These are phyloP conservation scores for Amanita rimosa DNA, from an alignment of 768 basidiomycete genomes.

Conservation along the genomic window DNA sequence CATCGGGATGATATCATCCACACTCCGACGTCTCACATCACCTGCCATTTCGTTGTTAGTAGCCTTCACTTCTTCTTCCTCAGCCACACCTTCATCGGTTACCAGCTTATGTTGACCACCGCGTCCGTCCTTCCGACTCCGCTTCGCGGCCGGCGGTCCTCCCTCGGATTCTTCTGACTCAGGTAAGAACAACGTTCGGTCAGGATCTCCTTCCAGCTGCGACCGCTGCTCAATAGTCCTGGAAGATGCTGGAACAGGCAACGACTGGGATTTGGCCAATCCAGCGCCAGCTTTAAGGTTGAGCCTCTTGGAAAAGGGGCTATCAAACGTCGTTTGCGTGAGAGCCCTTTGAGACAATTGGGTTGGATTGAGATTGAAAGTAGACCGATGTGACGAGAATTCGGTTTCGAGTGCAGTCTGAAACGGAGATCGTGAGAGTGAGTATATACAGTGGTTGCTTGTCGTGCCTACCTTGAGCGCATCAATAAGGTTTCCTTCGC, in stretches of 20 bases:
- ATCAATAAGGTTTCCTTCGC: slow-evolving; percentile 68
- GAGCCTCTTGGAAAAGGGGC: not conserved
- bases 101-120: not conserved
- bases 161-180: slow-evolving; percentile 2
- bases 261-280: not conserved
- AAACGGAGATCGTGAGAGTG: not conserved
- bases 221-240: not conserved
- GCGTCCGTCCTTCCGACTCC: too few relatives aligned
- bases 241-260: not conserved
- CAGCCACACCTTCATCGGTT: not conserved
- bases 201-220: not conserved
- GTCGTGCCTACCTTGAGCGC: slow-evolving; percentile 54
- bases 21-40: not conserved
- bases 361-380: slow-evolving; percentile 40
- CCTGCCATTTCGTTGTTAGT: too few relatives aligned
- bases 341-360: slow-evolving; percentile 15
- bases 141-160: not conserved
- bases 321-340: slow-evolving; percentile 8
- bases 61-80: not conserved
- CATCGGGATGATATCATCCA: not conserved
- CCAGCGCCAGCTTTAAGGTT: not conserved
- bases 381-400: slow-evolving; percentile 64
- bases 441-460: not conserved
- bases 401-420: slow-evolving; percentile 56
- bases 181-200: slow-evolving; percentile 6